Percentiles rank a stretch among this genome's conserved stretches.
phyloP scores from a whole-genome alignment of 208 protist genomes.

The Polymyxa betae region DNA sequence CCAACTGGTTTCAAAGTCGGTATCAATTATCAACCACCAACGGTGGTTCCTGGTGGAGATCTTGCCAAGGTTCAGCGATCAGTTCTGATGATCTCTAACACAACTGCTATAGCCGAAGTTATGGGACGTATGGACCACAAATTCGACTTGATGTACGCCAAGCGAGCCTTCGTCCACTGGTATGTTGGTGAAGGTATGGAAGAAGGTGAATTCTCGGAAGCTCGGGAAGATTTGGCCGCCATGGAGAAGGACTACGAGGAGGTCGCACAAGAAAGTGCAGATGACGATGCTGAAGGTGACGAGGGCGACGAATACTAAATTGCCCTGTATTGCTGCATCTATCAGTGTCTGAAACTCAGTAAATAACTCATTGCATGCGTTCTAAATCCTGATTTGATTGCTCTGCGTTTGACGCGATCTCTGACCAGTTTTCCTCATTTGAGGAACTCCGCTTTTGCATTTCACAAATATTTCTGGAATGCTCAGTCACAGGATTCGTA shows the following conservation, averaged over 20 bases:
- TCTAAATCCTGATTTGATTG: no score
- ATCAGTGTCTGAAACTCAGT: no score
- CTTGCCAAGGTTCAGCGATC: conserved; percentile 74
- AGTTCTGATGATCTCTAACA: conserved; percentile 75
- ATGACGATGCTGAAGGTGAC: conserved; percentile 65
- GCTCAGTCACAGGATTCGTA: no score
- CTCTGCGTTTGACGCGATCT: no score
- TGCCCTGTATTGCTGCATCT: no score
- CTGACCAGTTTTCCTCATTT: no score
- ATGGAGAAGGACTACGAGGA: conserved; percentile 80
- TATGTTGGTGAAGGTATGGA: conserved; percentile 81
- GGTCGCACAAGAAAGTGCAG: conserved; percentile 71
- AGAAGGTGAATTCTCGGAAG: conserved; percentile 79
- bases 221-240: conserved; percentile 76
- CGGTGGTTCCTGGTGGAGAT: conserved; percentile 75
- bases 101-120: conserved; percentile 77
- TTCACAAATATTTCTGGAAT: no score
- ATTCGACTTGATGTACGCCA: conserved; percentile 80
- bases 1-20: conserved; percentile 93
- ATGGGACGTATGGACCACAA: conserved; percentile 76
- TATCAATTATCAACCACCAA: conserved; percentile 73
- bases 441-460: no score
- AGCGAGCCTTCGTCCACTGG: conserved; percentile 80
- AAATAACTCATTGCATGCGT: no score
- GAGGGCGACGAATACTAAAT: conserved; percentile 69